phyloP scores from a whole-genome alignment of 257 asterid genomes.

The Datura wrightii region DNA sequence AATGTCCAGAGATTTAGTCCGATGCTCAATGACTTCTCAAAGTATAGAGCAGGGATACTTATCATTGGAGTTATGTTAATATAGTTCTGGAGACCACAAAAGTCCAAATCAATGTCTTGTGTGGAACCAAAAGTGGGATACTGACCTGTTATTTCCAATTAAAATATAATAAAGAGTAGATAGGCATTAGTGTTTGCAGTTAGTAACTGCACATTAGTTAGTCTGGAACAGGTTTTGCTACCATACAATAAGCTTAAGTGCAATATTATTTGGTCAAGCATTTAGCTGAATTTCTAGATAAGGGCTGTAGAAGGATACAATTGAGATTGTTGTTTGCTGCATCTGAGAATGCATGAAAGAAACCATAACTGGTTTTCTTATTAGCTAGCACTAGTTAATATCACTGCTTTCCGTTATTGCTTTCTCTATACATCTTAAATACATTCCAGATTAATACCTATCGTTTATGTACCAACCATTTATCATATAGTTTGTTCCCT shows the following conservation, averaged over 20 bases:
- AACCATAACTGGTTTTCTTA: neutral
- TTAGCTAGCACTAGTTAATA: neutral
- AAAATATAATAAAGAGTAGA: neutral
- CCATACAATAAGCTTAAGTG: neutral
- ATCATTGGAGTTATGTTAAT: neutral
- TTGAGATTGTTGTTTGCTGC: neutral
- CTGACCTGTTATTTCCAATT: neutral
- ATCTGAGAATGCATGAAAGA: neutral
- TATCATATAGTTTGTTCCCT: neutral
- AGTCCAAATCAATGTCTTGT: neutral
- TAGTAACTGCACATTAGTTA: conserved; percentile 10
- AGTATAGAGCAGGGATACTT: neutral
- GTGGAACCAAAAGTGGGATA: neutral
- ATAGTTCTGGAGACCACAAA: neutral
- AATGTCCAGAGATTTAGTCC: neutral
- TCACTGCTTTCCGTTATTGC: neutral
- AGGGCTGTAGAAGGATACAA: neutral
- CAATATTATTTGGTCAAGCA: neutral
- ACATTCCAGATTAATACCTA: neutral
- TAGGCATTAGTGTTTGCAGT: neutral
- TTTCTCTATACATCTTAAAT: neutral
- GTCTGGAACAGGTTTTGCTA: neutral
- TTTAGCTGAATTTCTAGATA: neutral
- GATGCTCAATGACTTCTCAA: conserved; percentile 7
- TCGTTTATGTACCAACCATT: neutral